Conservation (phyloP, 345 rosid species). For the Erucastrum elatum region DNA sequence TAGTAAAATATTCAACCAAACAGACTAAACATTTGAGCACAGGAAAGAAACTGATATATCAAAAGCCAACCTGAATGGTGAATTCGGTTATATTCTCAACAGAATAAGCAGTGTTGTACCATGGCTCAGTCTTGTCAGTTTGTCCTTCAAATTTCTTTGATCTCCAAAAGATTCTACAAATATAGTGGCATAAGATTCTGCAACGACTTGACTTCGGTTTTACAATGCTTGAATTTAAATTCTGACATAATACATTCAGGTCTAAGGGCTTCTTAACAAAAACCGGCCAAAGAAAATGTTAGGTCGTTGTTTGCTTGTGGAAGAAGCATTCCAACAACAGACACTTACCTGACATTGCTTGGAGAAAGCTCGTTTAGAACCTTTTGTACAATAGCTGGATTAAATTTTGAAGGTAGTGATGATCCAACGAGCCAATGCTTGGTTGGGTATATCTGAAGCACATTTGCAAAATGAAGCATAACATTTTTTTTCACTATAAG, state of each 20-base stretch:
- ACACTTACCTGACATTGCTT: conserved; percentile 60
- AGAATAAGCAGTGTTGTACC: conserved; percentile 83
- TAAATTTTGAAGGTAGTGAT: conserved; percentile 72
- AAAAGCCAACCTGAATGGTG: conserved; percentile 60
- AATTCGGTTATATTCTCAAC: conserved; percentile 53
- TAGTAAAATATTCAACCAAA: background rate
- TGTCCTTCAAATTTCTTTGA: conserved; percentile 81
- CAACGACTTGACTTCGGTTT: background rate
- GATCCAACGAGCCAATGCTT: conserved; percentile 84
- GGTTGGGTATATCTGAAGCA: conserved; percentile 64
- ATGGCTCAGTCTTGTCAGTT: conserved; percentile 78
- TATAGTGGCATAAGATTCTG: conserved; percentile 19
- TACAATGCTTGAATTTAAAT: background rate
- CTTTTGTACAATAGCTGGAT: conserved; percentile 52
- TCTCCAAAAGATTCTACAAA: conserved; percentile 79
- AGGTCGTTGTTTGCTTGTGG: background rate
- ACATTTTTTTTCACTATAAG: background rate
- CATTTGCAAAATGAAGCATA: background rate
- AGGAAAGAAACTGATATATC: background rate
- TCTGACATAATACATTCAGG: background rate
- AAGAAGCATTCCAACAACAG: background rate
- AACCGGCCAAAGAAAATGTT: background rate
- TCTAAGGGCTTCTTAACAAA: background rate
- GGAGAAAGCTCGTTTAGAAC: conserved; percentile 64
- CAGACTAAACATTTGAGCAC: background rate